Conservation (phyloP, 257 asterid genomes). For the Solanum phureja region DNA sequence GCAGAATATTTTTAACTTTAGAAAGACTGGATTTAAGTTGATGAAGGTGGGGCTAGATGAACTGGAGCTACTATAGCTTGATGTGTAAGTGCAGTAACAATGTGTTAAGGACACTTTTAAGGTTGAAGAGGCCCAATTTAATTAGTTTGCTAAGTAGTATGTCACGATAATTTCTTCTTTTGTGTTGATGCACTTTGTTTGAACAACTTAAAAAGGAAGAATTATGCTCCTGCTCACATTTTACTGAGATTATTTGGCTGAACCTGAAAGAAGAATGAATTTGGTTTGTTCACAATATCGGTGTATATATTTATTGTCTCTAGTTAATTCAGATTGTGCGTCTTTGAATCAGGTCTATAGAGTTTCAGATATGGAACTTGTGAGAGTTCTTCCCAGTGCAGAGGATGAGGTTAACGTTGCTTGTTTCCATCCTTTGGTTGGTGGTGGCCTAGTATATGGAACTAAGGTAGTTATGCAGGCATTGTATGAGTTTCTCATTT, state of each 20-base stretch:
- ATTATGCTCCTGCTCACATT: background rate
- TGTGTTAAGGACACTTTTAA: background rate
- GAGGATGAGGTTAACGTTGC: constrained; percentile 99
- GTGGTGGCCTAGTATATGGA: constrained; percentile 97
- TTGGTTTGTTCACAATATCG: background rate
- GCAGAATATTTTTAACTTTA: background rate
- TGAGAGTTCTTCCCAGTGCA: constrained; percentile 91
- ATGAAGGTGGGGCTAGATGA: background rate
- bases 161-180: background rate
- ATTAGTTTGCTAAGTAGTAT: background rate
- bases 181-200: background rate
- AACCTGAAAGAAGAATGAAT: background rate
- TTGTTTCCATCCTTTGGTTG: constrained; percentile 90
- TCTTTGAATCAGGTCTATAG: constrained; percentile 55
- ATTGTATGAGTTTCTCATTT: background rate
- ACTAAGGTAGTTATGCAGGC: constrained; percentile 53
- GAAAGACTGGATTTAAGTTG: background rate
- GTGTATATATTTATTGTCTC: background rate
- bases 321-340: constrained; percentile 2
- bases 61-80: background rate
- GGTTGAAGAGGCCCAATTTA: background rate
- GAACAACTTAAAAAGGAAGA: background rate
- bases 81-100: background rate
- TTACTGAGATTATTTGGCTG: background rate
- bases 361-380: constrained; percentile 94